Percentiles rank a stretch among this genome's conserved stretches.
Evolutionary conservation across 2,329 filamentous ascomycete species (phyloP).

Genomic region (Hawksworthiomyces lignivorus): DNA sequence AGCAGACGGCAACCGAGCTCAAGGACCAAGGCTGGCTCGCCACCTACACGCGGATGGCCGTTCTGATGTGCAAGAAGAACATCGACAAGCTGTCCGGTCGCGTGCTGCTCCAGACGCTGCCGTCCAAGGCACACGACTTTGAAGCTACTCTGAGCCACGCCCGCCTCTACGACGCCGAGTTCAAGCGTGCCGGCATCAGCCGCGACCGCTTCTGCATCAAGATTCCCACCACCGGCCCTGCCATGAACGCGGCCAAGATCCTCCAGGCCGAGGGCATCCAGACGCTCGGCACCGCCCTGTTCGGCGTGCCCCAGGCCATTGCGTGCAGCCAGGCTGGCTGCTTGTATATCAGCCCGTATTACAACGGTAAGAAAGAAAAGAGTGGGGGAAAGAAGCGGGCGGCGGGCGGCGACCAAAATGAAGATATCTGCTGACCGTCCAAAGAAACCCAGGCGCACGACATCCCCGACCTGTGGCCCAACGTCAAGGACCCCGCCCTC

Average conservation of each 20-base stretch:
- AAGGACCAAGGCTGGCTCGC: conserved; percentile 38
- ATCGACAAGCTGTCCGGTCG: conserved; percentile 38
- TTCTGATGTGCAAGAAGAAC: conserved; percentile 38
- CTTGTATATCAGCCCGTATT: conserved; percentile 43
- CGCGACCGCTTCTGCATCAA: conserved; percentile 43
- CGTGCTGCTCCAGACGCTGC: conserved; percentile 40
- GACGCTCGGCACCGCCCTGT: conserved; percentile 37
- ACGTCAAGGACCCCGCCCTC: conserved; percentile 36
- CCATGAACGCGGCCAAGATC: conserved; percentile 35
- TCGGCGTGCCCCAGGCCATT: conserved; percentile 40
- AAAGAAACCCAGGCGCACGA: conserved; percentile 36
- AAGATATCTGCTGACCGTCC: no score
- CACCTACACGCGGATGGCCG: conserved; percentile 40
- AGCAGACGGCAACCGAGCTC: conserved; percentile 33
- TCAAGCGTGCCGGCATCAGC: conserved; percentile 34
- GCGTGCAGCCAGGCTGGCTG: conserved; percentile 40
- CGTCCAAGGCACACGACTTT: conserved; percentile 37
- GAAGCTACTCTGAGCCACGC: conserved; percentile 38
- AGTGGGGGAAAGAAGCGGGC: no score
- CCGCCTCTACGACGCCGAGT: conserved; percentile 37
- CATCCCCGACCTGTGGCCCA: conserved; percentile 36
- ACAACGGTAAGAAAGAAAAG: no score
- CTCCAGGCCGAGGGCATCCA: conserved; percentile 36
- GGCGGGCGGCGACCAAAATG: no score
- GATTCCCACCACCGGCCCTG: conserved; percentile 40